A percentile compares a stretch with the other conserved stretches of the same genome.
These are phyloP conservation scores for Avena insularis DNA, from an alignment of 176 grass and related monocot species.

Conservation along the genomic window DNA sequence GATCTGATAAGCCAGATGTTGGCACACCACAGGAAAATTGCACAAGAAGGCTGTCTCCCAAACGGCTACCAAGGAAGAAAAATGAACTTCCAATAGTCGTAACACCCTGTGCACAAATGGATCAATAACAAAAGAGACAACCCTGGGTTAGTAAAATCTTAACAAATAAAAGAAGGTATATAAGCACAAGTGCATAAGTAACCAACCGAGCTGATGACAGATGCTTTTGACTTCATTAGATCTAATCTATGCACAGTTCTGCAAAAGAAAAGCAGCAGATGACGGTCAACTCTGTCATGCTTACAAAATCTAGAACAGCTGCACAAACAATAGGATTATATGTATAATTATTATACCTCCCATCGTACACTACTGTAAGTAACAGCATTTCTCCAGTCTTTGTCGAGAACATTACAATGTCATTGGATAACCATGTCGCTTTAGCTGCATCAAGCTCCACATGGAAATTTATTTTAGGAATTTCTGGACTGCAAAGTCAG, in stretches of 20 bases:
- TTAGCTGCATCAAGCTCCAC: constrained; percentile 94
- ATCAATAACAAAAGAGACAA: constrained; percentile 17
- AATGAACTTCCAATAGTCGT: constrained; percentile 87
- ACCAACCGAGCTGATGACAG: constrained; percentile 89
- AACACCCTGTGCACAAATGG: constrained; percentile 62
- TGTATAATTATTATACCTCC: constrained; percentile 54
- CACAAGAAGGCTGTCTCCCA: constrained; percentile 96
- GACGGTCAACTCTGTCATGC: not conserved
- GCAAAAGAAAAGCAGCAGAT: constrained; percentile 41
- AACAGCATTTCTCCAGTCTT: constrained; percentile 89
- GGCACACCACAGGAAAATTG: constrained; percentile 76
- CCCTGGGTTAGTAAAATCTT: constrained; percentile 8
- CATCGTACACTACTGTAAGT: constrained; percentile 83
- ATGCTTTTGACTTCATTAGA: constrained; percentile 92
- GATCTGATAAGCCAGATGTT: constrained; percentile 48
- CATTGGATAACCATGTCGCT: constrained; percentile 86
- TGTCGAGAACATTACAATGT: constrained; percentile 82
- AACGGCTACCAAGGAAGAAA: constrained; percentile 92
- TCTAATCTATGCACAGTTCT: constrained; percentile 96
- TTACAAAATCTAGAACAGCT: constrained; percentile 27
- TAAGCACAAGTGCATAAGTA: constrained; percentile 38
- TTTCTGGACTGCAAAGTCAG: constrained; percentile 75
- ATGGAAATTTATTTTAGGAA: constrained; percentile 74
- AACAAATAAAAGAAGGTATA: constrained; percentile 19
- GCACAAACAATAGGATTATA: constrained; percentile 9